These are phyloP conservation scores for Lentinula sp. DNA, from an alignment of 768 basidiomycete species.

Conservation along the genomic window DNA sequence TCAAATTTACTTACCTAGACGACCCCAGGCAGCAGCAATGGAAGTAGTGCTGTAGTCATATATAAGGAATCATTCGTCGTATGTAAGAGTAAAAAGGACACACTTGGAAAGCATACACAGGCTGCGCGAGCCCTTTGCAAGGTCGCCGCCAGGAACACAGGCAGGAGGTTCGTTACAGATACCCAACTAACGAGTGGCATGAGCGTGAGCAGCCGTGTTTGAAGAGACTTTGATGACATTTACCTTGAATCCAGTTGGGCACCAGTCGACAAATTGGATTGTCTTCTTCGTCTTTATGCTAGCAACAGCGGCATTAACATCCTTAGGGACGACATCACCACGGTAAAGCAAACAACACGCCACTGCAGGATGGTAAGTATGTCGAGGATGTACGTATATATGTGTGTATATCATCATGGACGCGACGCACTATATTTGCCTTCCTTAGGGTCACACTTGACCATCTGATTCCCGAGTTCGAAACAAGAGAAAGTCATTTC, in stretches of 20 bases:
- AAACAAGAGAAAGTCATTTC: slow-evolving; percentile 99
- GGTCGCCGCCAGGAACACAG: slow-evolving; percentile 87
- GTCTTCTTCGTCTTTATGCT: slow-evolving; percentile 97
- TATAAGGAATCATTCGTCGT: background rate
- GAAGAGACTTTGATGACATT: slow-evolving; percentile 4
- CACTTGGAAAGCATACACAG: slow-evolving; percentile 96
- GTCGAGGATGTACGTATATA: background rate
- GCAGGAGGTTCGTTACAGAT: slow-evolving; percentile 97
- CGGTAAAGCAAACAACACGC: slow-evolving; percentile 91
- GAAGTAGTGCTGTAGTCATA: slow-evolving; percentile 64
- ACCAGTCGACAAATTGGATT: slow-evolving; percentile 98
- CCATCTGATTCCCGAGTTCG: slow-evolving; percentile 96
- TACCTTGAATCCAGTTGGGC: slow-evolving; percentile 93
- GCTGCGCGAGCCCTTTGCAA: slow-evolving; percentile 89
- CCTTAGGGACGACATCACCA: slow-evolving; percentile 96
- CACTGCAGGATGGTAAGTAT: slow-evolving; percentile 41
- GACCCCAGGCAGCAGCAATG: slow-evolving; percentile 92
- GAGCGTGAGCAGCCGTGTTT: background rate
- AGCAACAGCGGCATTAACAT: slow-evolving; percentile 87
- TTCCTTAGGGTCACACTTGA: slow-evolving; percentile 89
- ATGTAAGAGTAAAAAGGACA: slow-evolving; percentile 13
- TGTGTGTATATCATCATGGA: slow-evolving; percentile 9
- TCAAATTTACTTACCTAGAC: slow-evolving; percentile 48
- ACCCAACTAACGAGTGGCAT: slow-evolving; percentile 53
- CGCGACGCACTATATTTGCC: slow-evolving; percentile 94